These are phyloP conservation scores for Mariannaea elegans DNA, from an alignment of 2,329 filamentous ascomycete species.

Conservation along the genomic window DNA sequence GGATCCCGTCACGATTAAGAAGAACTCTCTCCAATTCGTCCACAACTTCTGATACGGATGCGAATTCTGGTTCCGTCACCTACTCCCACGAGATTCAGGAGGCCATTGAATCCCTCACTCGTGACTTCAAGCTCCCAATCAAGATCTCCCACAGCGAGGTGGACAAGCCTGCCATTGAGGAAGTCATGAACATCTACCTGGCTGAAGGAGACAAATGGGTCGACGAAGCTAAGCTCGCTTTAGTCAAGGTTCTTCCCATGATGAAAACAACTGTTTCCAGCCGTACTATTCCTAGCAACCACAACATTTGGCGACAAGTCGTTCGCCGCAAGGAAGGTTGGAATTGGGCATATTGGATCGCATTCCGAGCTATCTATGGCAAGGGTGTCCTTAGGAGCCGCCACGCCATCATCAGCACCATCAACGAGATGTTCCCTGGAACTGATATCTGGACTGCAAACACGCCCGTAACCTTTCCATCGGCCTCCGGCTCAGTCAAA, in stretches of 20 bases:
- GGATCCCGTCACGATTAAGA: no score
- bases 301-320: constrained; percentile 9
- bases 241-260: constrained; percentile 9
- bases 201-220: constrained; percentile 8
- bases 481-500: background rate
- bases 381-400: background rate
- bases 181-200: constrained; percentile 7
- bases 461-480: background rate
- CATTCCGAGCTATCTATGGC: constrained; percentile 14
- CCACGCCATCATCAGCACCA: background rate
- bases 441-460: constrained; percentile 14
- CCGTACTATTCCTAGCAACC: background rate
- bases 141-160: background rate
- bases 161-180: background rate
- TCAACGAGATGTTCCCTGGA: background rate
- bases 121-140: constrained; percentile 1
- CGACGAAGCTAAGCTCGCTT: constrained; percentile 3
- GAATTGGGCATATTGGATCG: constrained; percentile 20
- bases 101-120: no score
- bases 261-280: constrained; percentile 2
- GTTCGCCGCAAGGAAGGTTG: constrained; percentile 2
- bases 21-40: no score
- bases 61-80: no score
- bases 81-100: no score
- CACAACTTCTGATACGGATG: no score